A percentile compares a stretch with the other conserved stretches of the same genome.
These are phyloP conservation scores for Calonectria crousiana DNA, from an alignment of 2,329 filamentous ascomycete species.

Conservation along the genomic window DNA sequence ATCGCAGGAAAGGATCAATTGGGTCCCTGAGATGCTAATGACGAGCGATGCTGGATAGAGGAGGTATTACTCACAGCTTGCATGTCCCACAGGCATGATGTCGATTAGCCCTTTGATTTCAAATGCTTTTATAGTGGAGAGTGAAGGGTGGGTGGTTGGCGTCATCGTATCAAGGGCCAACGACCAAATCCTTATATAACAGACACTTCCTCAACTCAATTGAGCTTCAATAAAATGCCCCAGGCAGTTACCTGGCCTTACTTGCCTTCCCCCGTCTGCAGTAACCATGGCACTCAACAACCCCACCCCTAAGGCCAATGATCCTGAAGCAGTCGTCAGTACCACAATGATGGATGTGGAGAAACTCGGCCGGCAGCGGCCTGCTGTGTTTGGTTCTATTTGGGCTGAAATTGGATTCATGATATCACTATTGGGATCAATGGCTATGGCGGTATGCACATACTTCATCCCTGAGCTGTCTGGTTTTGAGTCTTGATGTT, in stretches of 20 bases:
- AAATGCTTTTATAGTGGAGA: background rate
- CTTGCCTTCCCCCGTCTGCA: background rate
- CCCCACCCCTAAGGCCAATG: background rate
- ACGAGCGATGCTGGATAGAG: background rate
- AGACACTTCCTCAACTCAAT: background rate
- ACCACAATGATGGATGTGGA: background rate
- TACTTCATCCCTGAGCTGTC: constrained; percentile 50
- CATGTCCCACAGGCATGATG: background rate
- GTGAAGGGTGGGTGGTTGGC: background rate
- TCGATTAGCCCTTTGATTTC: background rate
- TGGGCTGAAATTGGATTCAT: constrained; percentile 1
- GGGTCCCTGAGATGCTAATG: background rate
- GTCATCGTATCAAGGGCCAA: background rate
- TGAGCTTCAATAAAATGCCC: background rate
- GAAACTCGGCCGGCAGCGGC: background rate
- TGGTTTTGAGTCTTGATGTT: constrained; percentile 70
- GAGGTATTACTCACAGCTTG: background rate
- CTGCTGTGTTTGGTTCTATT: background rate
- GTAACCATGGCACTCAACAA: background rate
- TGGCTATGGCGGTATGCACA: constrained; percentile 2
- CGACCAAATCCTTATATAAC: background rate
- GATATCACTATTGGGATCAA: background rate
- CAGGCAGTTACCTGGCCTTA: background rate
- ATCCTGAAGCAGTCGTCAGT: background rate
- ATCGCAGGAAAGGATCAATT: background rate